phyloP scores from a whole-genome alignment of 306 rosid genomes.

The Castanea sativa region DNA sequence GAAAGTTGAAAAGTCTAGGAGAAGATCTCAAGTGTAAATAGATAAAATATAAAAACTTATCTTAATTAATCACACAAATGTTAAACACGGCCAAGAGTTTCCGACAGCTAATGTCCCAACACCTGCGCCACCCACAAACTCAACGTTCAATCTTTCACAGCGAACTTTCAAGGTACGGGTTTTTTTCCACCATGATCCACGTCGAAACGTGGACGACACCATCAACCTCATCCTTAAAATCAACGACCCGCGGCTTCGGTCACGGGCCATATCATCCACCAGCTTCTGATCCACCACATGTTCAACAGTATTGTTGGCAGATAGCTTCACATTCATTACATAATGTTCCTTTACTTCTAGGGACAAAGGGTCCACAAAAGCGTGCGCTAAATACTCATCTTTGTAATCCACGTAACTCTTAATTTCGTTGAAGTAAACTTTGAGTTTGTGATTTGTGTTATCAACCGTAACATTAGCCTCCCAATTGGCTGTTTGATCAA shows the following conservation, averaged over 20 bases:
- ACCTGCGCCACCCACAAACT: slow-evolving; percentile 14
- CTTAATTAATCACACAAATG: not conserved
- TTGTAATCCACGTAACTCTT: slow-evolving; percentile 24
- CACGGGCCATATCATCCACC: slow-evolving; percentile 10
- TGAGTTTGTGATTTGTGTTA: slow-evolving; percentile 35
- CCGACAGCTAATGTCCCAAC: slow-evolving; percentile 4
- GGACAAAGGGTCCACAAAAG: slow-evolving; percentile 13
- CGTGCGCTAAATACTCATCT: not conserved
- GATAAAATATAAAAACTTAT: not conserved
- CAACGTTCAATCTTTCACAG: slow-evolving; percentile 44
- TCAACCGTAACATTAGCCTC: slow-evolving; percentile 5
- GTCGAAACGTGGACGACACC: slow-evolving; percentile 3
- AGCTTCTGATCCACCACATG: not conserved
- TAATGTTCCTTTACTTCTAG: not conserved
- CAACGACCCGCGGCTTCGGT: slow-evolving; percentile 18
- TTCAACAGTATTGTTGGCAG: not conserved
- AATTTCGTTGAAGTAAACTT: not conserved
- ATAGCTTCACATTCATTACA: slow-evolving; percentile 5
- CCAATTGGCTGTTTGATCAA: slow-evolving; percentile 37
- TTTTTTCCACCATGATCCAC: slow-evolving; percentile 2
- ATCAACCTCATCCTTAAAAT: slow-evolving; percentile 24
- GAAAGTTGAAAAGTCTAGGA: not conserved
- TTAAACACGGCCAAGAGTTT: not conserved
- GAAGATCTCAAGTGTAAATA: not conserved
- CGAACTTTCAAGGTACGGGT: not conserved